Percentiles rank a stretch among this genome's conserved stretches.
Conservation (phyloP, 306 rosid species). For the Fragaria vesca region DNA sequence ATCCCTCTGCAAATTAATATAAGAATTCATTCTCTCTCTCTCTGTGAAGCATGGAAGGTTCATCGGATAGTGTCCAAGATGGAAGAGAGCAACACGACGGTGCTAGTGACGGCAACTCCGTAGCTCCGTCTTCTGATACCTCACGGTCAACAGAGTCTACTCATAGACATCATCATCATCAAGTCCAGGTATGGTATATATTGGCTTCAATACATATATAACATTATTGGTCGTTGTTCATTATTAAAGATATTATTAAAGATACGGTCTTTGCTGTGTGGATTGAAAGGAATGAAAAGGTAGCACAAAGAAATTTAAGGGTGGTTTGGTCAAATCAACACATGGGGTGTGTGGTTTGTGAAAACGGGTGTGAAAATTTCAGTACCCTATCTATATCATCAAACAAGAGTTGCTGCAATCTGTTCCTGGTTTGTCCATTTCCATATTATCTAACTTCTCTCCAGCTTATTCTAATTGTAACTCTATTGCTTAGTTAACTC, state of each 20-base stretch:
- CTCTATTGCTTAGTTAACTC: background rate
- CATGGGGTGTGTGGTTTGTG: too few relatives aligned
- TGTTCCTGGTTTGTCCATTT: slow-evolving; percentile 43
- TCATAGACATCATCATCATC: background rate
- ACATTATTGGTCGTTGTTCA: too few relatives aligned
- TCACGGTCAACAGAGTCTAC: background rate
- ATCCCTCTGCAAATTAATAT: background rate
- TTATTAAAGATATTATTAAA: too few relatives aligned
- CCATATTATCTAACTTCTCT: background rate
- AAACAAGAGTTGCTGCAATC: slow-evolving; percentile 5
- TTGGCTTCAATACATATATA: too few relatives aligned
- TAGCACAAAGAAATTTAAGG: too few relatives aligned
- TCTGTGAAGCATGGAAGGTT: background rate
- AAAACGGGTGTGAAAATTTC: too few relatives aligned
- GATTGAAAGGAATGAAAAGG: too few relatives aligned
- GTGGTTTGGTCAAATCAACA: too few relatives aligned
- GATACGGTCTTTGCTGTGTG: too few relatives aligned
- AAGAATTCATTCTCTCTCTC: background rate
- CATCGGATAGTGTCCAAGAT: background rate
- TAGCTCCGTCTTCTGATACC: background rate
- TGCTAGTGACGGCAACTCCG: background rate
- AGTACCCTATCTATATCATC: background rate
- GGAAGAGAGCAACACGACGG: background rate
- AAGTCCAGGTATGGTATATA: background rate
- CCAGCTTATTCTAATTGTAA: background rate